These are phyloP conservation scores for Yamadazyma mexicana DNA, from an alignment of 1,139 yeast genomes.

Conservation along the genomic window DNA sequence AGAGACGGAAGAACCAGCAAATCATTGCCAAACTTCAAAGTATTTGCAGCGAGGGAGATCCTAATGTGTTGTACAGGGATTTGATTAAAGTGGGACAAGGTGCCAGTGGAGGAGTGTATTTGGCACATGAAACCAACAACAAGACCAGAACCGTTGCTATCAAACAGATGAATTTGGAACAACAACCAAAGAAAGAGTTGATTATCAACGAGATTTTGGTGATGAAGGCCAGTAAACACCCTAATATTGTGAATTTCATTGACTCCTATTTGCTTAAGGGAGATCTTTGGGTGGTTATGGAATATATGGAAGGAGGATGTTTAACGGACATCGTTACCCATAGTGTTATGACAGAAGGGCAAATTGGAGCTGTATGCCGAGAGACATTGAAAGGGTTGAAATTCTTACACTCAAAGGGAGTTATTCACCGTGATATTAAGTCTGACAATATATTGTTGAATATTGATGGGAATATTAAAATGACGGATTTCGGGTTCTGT, in stretches of 20 bases:
- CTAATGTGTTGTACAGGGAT: constrained; percentile 68
- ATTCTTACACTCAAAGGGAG: constrained; percentile 90
- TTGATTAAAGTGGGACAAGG: constrained; percentile 93
- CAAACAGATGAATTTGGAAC: constrained; percentile 90
- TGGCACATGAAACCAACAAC: constrained; percentile 68
- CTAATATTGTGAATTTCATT: constrained; percentile 88
- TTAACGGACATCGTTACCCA: constrained; percentile 94
- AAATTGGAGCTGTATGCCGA: constrained; percentile 92
- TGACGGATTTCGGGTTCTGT: constrained; percentile 90
- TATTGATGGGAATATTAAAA: constrained; percentile 82
- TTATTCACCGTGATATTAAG: constrained; percentile 94
- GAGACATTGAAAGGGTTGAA: constrained; percentile 85
- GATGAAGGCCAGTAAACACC: constrained; percentile 89
- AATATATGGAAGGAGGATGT: constrained; percentile 97
- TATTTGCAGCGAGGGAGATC: constrained; percentile 87
- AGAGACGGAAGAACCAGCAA: constrained; percentile 66
- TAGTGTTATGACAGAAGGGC: constrained; percentile 95
- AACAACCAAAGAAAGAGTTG: constrained; percentile 93
- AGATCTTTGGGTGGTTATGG: constrained; percentile 96
- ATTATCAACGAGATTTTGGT: constrained; percentile 92
- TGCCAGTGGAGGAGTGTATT: constrained; percentile 96
- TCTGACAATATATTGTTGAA: constrained; percentile 88
- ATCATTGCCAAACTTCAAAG: constrained; percentile 67
- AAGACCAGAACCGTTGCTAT: constrained; percentile 77
- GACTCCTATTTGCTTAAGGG: constrained; percentile 75